Base-by-base conservation (phyloP, 805 yeast species). In the Yamadazyma nakazawae region DNA sequence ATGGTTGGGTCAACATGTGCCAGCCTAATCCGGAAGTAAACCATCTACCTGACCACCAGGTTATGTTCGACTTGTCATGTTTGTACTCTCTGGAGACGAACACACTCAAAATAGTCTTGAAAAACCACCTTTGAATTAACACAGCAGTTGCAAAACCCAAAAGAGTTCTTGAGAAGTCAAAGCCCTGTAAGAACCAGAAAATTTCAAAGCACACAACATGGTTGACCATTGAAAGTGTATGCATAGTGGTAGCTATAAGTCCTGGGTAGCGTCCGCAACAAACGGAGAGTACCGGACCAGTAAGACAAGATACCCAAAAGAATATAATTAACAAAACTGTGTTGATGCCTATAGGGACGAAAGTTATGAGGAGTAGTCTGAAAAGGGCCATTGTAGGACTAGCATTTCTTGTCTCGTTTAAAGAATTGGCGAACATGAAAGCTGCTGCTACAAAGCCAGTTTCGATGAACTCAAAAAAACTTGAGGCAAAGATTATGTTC, bases 11-110 rank as follows among this genome's bases (percentile, higher is more conserved):
- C 5, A 84, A 43, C 0, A 79, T 67, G 40, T 75, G 62, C 80
- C 84, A 79, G 0, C 90, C 88, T 38, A 84, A 67, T 0, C 82
- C 82, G 0, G 82, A 73, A 12, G 73, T 74, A 40, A 76, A 57
- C 92, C 92, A 85, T 46, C 74, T 79, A 0, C 91, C 90, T 10
- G 88, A 77, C 90, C 73, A 67, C 71, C 71, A 67, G 2, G 91
- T 84, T 32, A 77, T 60, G 55, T 84, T 86, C 0, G 87, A 66
- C 38, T 70, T 75, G 51, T 78, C 85, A 52, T 76, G 80, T 47
- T 73, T 76, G 54, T 75, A 75, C 56, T 88, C 96, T 40, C 84
- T 73, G 7, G 86, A 77, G 35, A 87, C 60, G 4, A 83, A 52
- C 0, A 79, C 39, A 1, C 78, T 68, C 0, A 80, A 77, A 3